Evolutionary conservation across 441 rosid species (phyloP).

Genomic region (Arabidopsis lyrata): DNA sequence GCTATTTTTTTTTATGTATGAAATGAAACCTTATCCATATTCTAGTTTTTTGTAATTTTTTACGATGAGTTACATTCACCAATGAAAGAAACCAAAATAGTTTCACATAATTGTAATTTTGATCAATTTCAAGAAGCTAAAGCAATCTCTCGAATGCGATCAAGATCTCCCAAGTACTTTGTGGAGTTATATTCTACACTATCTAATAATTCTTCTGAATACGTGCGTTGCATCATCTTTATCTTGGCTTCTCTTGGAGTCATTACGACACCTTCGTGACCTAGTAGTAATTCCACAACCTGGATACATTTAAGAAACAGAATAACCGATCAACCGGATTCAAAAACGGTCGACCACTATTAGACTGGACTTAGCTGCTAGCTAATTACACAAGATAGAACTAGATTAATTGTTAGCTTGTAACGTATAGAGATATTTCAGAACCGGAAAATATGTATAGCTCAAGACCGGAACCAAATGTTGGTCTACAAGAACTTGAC

Average conservation of each 20-base stretch:
- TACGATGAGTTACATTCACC: not conserved
- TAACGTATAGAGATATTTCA: too few relatives aligned
- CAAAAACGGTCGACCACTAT: not conserved
- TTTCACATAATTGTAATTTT: slow-evolving; percentile 41
- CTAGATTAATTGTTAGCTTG: too few relatives aligned
- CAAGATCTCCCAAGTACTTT: slow-evolving; percentile 61
- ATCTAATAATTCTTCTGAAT: slow-evolving; percentile 70
- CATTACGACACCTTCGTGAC: slow-evolving; percentile 50
- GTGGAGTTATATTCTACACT: slow-evolving; percentile 83
- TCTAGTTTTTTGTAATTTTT: too few relatives aligned
- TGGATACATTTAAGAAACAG: slow-evolving; percentile 34
- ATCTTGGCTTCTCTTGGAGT: slow-evolving; percentile 45
- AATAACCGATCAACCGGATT: not conserved
- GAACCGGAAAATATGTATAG: too few relatives aligned
- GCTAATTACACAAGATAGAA: slow-evolving; percentile 1
- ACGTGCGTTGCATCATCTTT: slow-evolving; percentile 59
- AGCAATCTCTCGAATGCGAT: slow-evolving; percentile 68
- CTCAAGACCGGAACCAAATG: not conserved
- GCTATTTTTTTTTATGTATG: too few relatives aligned
- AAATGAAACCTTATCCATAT: too few relatives aligned
- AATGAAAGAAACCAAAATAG: slow-evolving; percentile 23
- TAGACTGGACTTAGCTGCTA: not conserved
- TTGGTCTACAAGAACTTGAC: not conserved
- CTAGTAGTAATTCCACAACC: slow-evolving; percentile 75
- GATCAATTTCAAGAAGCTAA: slow-evolving; percentile 54